Conservation (phyloP, 2,329 filamentous ascomycete genomes). For the Graphilbum sp. region DNA sequence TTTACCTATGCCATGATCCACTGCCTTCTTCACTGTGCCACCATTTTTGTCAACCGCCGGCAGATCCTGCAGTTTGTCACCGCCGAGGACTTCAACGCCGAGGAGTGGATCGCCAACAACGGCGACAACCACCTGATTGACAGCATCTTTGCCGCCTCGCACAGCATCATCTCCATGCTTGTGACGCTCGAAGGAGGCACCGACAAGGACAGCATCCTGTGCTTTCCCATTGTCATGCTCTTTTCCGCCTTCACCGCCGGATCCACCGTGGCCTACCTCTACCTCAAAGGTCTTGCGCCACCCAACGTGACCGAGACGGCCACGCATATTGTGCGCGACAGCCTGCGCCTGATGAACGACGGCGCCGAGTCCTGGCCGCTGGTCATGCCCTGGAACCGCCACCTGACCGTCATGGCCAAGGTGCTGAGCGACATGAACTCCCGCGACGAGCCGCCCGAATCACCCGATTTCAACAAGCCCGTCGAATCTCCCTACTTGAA, state of each 20-base stretch:
- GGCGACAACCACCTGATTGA: slow-evolving; percentile 35
- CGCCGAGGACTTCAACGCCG: slow-evolving; percentile 31
- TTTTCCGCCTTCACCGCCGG: slow-evolving; percentile 46
- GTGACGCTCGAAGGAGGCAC: slow-evolving; percentile 36
- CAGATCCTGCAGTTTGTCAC: slow-evolving; percentile 41
- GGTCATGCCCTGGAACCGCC: slow-evolving; percentile 41
- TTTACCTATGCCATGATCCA: slow-evolving; percentile 48
- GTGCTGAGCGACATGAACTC: slow-evolving; percentile 37
- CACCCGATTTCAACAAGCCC: slow-evolving; percentile 20
- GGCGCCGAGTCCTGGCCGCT: slow-evolving; percentile 43
- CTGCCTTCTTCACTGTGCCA: slow-evolving; percentile 42
- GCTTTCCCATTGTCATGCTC: slow-evolving; percentile 47
- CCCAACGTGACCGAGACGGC: slow-evolving; percentile 39
- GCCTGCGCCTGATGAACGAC: slow-evolving; percentile 40
- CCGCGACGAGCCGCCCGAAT: slow-evolving; percentile 14
- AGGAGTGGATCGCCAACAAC: slow-evolving; percentile 31
- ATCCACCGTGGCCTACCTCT: slow-evolving; percentile 44
- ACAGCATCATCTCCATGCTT: slow-evolving; percentile 39
- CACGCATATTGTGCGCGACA: slow-evolving; percentile 38
- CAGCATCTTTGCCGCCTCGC: slow-evolving; percentile 40
- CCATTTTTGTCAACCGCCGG: slow-evolving; percentile 43
- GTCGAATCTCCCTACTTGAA: slow-evolving; percentile 26
- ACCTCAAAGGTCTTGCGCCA: slow-evolving; percentile 43
- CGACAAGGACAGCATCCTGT: slow-evolving; percentile 41
- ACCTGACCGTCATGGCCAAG: slow-evolving; percentile 44